Base-by-base conservation (phyloP, 202 grass and related monocot species). In the Alloteropsis angusta region DNA sequence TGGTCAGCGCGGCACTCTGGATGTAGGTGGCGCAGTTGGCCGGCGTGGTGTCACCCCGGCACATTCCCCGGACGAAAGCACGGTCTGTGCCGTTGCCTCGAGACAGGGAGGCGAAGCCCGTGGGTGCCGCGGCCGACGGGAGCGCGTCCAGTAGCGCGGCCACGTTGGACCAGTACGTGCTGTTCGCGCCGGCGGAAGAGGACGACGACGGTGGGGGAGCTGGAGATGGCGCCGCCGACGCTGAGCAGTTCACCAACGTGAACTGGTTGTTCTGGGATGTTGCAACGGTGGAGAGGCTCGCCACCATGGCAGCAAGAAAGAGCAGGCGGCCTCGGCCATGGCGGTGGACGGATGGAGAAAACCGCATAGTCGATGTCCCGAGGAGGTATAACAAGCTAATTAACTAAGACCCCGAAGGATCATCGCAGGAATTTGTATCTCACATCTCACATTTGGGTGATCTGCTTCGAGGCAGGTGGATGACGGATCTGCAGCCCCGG, bases 91-190 rank as follows among this genome's bases (percentile, higher is more conserved):
- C 69, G 42, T 32, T n/a, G 42, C 76, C 81, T 0, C 5, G 2
- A 9, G 72, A 52, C 0, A 69, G 13, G 5, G 68, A 42, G 22
- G 73, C 35, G 68, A 88, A 88, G 10, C 76, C 86, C 5, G 68
- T 76, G 6, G 35, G 13, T 7, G 76, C 46, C 2, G 43, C 62
- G 2, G 86, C 57, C 0, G 60, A 3, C 1, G 75, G 86, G 44
- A 88, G 71, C 0, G 22, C 48, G 44, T 23, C 65, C 9, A 85
- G 86, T 26, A 77, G 41, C 43, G 56, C 28, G 10, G 71, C 14
- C 8, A 85, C 61, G 74, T 88, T 85, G 42, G 45, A 44, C 15
- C 60, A 35, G 69, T 71, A 88, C 4, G 45, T 65, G 80, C 11
- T 36, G 77, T 10, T 45, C 23, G 3, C 16, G 9, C 19, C 6